A percentile compares a stretch with the other conserved stretches of the same genome.
phyloP scores from a whole-genome alignment of 345 rosid genomes.

The Draba incana region DNA sequence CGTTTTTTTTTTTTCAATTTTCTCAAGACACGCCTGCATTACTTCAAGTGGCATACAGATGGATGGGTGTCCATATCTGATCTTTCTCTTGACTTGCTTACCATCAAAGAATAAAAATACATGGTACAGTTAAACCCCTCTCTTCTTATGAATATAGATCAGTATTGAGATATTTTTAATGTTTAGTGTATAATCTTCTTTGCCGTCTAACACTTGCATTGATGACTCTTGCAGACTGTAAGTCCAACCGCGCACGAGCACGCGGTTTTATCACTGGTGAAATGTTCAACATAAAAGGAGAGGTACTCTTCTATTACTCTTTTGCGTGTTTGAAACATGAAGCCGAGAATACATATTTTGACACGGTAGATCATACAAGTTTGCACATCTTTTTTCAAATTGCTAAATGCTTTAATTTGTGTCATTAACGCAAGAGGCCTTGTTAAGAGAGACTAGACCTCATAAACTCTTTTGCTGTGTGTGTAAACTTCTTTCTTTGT shows the following conservation, averaged over 20 bases:
- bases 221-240: slow-evolving; percentile 49
- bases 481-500: too few relatives aligned
- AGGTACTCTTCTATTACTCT: slow-evolving; percentile 51
- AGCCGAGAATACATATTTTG: background rate
- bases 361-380: background rate
- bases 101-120: too few relatives aligned
- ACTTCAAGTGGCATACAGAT: too few relatives aligned
- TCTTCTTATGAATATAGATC: too few relatives aligned
- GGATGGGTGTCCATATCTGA: too few relatives aligned
- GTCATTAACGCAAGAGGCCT: slow-evolving; percentile 81
- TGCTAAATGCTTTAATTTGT: slow-evolving; percentile 1
- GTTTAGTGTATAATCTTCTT: background rate
- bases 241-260: slow-evolving; percentile 65
- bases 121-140: too few relatives aligned
- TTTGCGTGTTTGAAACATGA: background rate
- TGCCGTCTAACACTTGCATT: background rate
- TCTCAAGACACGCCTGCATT: too few relatives aligned
- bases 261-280: slow-evolving; percentile 80
- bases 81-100: too few relatives aligned
- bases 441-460: slow-evolving; percentile 54
- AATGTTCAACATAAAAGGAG: slow-evolving; percentile 80
- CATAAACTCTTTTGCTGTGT: slow-evolving; percentile 20
- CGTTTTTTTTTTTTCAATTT: too few relatives aligned
- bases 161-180: too few relatives aligned
- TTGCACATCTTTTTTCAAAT: background rate